Percentiles rank a stretch among this genome's conserved stretches.
phyloP scores from a whole-genome alignment of 768 basidiomycete genomes.

The Podaxis rugospora region DNA sequence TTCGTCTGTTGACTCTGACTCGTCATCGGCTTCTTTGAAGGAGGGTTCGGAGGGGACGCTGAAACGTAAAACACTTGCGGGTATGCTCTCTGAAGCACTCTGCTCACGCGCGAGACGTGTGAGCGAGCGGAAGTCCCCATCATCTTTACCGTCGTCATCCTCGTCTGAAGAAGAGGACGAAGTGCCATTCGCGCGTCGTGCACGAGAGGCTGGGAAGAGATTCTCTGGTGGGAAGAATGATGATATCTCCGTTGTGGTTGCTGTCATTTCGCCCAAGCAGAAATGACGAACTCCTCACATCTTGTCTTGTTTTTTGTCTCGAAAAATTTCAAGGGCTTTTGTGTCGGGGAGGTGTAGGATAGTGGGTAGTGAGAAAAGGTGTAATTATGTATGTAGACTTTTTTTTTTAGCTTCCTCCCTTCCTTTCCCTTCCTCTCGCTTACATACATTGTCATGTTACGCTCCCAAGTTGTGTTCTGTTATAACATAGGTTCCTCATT shows the following conservation, averaged over 20 bases:
- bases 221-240: conserved; percentile 85
- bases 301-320: neutral
- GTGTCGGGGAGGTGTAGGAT: neutral
- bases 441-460: neutral
- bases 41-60: conserved; percentile 18
- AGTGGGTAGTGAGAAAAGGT: neutral
- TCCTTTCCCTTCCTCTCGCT: neutral
- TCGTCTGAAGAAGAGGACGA: conserved; percentile 31
- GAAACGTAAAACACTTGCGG: conserved; percentile 52
- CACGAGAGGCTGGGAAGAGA: conserved; percentile 63
- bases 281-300: neutral
- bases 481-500: too few species aligned
- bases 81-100: conserved; percentile 73
- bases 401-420: neutral
- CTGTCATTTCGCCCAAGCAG: conserved; percentile 26
- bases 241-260: conserved; percentile 42
- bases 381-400: neutral
- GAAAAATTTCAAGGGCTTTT: neutral
- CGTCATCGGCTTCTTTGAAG: neutral
- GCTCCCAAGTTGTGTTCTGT: neutral
- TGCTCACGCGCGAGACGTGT: conserved; percentile 74
- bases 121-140: conserved; percentile 41
- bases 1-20: neutral
- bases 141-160: neutral
- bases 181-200: conserved; percentile 82